Evolutionary conservation across 2,329 filamentous ascomycete genomes (phyloP).

Genomic region (Orbilia brochopaga): DNA sequence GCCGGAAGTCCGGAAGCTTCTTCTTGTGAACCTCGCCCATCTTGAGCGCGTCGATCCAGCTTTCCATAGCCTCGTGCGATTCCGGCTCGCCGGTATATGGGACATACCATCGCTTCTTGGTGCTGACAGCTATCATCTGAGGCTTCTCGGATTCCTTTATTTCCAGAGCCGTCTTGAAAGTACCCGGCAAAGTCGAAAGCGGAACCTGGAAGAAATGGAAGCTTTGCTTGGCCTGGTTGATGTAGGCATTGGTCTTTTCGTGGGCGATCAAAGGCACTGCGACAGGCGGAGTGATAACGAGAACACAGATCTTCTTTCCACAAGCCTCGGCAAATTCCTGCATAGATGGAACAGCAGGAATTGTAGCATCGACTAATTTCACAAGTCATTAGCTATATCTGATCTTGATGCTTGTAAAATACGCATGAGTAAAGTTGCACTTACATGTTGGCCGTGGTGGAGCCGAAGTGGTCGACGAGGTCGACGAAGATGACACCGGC

Average conservation of each 20-base stretch:
- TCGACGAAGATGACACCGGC: constrained; percentile 57
- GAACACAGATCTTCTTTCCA: constrained; percentile 67
- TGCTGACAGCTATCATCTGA: constrained; percentile 73
- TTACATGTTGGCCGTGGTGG: constrained; percentile 60
- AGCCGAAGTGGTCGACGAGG: constrained; percentile 42
- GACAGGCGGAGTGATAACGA: constrained; percentile 54
- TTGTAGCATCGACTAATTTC: constrained; percentile 64
- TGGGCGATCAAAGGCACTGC: constrained; percentile 68
- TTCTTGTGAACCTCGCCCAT: constrained; percentile 84
- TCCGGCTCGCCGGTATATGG: constrained; percentile 68
- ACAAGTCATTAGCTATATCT: constrained; percentile 59
- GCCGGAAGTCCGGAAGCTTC: constrained; percentile 71
- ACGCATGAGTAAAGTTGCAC: constrained; percentile 17
- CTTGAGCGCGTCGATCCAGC: constrained; percentile 88
- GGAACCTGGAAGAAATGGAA: constrained; percentile 86
- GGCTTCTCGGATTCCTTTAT: constrained; percentile 68
- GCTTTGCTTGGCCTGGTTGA: constrained; percentile 59
- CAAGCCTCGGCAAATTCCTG: constrained; percentile 68
- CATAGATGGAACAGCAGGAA: constrained; percentile 70
- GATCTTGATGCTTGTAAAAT: background rate
- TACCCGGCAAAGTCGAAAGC: constrained; percentile 63
- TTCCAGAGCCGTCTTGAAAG: constrained; percentile 68
- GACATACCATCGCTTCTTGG: constrained; percentile 84
- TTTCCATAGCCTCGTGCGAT: constrained; percentile 70
- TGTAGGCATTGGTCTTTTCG: constrained; percentile 72